Percentiles rank a stretch among this genome's conserved stretches.
phyloP scores from a whole-genome alignment of 2,329 filamentous ascomycete genomes.

The Pezicula carpinea region DNA sequence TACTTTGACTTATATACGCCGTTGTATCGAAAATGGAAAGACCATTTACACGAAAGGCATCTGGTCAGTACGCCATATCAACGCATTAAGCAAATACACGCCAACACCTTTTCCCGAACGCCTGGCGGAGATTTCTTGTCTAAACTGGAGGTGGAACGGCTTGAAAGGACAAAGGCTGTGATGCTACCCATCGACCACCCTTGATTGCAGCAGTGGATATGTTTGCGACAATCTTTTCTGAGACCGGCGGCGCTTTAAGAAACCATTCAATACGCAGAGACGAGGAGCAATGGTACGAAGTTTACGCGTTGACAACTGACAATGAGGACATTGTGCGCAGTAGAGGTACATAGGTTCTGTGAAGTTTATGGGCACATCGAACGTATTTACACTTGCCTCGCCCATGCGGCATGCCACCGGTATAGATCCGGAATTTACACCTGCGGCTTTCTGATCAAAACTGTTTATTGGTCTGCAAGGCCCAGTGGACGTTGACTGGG shows the following conservation, averaged over 20 bases:
- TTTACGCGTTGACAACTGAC: slow-evolving; percentile 31
- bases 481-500: slow-evolving; percentile 29
- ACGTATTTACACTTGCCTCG: slow-evolving; percentile 4
- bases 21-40: not conserved
- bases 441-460: slow-evolving; percentile 2
- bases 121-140: not conserved
- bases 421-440: slow-evolving; percentile 28
- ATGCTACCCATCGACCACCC: slow-evolving; percentile 6
- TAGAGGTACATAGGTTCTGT: slow-evolving; percentile 36
- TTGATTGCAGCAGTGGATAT: slow-evolving; percentile 3
- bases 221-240: slow-evolving; percentile 6
- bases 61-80: no score
- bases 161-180: slow-evolving; percentile 1
- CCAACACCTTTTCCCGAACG: no score
- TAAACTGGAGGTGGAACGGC: slow-evolving; percentile 6
- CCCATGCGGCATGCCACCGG: slow-evolving; percentile 1
- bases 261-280: not conserved
- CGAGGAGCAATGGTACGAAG: not conserved
- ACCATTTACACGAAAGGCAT: no score
- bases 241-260: not conserved
- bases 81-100: no score
- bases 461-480: slow-evolving; percentile 22
- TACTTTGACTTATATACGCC: not conserved
- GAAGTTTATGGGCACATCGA: slow-evolving; percentile 25
- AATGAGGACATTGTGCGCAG: slow-evolving; percentile 33